A percentile compares a stretch with the other conserved stretches of the same genome.
phyloP scores from a whole-genome alignment of 1,284 basidiomycete genomes.

The Apiotrichum veenhuisii region DNA sequence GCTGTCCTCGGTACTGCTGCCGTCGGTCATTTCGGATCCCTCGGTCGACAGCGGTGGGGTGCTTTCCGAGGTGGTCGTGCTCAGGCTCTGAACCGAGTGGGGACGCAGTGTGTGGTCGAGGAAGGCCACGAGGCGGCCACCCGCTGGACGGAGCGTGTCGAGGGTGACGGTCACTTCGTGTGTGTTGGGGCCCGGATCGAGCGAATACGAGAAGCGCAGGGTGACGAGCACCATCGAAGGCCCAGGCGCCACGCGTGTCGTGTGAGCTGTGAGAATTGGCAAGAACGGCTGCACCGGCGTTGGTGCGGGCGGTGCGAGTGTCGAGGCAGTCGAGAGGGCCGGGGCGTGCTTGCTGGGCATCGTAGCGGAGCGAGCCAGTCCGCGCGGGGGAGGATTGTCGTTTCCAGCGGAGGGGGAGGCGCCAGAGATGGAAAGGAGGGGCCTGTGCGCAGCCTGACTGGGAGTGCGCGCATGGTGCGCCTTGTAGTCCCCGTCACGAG shows the following conservation, averaged over 20 bases:
- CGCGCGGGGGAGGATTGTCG: background rate
- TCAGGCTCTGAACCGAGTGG: background rate
- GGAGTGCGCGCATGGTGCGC: background rate
- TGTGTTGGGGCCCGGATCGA: conserved; percentile 26
- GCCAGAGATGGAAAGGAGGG: background rate
- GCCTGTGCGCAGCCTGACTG: background rate
- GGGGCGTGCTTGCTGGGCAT: background rate
- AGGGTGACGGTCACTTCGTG: conserved; percentile 26
- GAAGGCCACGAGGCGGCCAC: conserved; percentile 20
- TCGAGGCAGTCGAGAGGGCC: background rate
- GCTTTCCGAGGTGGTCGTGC: background rate
- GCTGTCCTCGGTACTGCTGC: conserved; percentile 28
- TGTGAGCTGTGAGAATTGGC: conserved; percentile 12
- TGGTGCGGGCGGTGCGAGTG: background rate
- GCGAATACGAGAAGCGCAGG: conserved; percentile 29
- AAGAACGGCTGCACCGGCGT: background rate
- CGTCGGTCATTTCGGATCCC: conserved; percentile 32
- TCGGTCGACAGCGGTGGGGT: background rate
- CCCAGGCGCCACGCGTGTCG: conserved; percentile 5
- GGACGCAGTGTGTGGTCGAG: conserved; percentile 18
- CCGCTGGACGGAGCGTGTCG: conserved; percentile 23
- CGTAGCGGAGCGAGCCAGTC: background rate
- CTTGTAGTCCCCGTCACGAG: too few species aligned
- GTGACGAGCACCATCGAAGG: conserved; percentile 19
- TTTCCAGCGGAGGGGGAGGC: background rate